A percentile compares a stretch with the other conserved stretches of the same genome.
Conservation (phyloP, 805 yeast species). For the Wickerhamiella azymoides region DNA sequence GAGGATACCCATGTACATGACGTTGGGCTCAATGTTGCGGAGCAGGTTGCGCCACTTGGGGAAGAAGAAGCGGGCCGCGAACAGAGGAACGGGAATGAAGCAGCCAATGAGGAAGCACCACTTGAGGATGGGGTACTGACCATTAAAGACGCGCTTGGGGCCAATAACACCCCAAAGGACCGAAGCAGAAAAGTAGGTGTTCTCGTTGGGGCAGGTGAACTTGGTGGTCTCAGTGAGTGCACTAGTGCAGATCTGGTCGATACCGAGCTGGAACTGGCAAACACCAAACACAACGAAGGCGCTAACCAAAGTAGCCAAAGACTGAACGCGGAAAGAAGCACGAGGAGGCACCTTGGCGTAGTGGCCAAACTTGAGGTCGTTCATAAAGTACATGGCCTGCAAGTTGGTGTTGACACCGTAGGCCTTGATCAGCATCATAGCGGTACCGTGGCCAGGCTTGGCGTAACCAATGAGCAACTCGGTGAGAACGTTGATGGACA, state of each 20-base stretch:
- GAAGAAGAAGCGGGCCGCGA: slow-evolving; percentile 10
- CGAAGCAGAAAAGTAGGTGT: slow-evolving; percentile 36
- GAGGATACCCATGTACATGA: slow-evolving; percentile 15
- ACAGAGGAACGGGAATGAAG: slow-evolving; percentile 16
- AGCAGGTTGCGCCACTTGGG: slow-evolving; percentile 13
- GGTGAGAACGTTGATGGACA: slow-evolving; percentile 47
- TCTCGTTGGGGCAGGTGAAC: slow-evolving; percentile 30
- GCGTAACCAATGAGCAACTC: slow-evolving; percentile 55
- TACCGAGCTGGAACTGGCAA: slow-evolving; percentile 31
- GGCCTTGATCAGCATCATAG: slow-evolving; percentile 46
- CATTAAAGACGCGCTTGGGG: slow-evolving; percentile 39
- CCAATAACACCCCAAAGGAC: slow-evolving; percentile 32
- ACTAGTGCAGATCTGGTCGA: slow-evolving; percentile 33
- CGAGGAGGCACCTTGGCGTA: slow-evolving; percentile 31
- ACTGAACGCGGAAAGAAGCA: slow-evolving; percentile 28
- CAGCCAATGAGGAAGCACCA: slow-evolving; percentile 52
- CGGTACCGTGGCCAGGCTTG: slow-evolving; percentile 48
- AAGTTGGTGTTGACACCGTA: slow-evolving; percentile 34
- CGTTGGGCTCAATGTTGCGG: slow-evolving; percentile 37
- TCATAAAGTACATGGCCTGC: slow-evolving; percentile 41
- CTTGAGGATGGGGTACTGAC: slow-evolving; percentile 48
- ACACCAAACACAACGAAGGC: slow-evolving; percentile 30
- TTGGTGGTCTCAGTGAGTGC: slow-evolving; percentile 23
- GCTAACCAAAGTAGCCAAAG: slow-evolving; percentile 30
- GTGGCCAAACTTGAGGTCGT: slow-evolving; percentile 40